Evolutionary conservation across 345 rosid species (phyloP).

Genomic region (Populus simonii): DNA sequence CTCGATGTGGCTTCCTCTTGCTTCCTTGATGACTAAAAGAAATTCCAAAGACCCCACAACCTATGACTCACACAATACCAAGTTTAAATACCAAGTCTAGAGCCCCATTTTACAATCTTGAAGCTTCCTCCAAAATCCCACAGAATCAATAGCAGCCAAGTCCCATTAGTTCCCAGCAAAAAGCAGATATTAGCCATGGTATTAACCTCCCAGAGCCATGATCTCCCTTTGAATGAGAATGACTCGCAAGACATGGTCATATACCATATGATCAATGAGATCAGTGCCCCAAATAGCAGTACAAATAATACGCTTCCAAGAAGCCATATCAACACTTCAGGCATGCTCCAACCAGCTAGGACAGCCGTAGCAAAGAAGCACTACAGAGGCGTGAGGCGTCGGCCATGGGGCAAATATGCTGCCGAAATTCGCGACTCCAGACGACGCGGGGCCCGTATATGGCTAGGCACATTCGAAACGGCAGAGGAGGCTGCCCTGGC

Average conservation of each 20-base stretch:
- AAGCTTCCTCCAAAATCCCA: background rate
- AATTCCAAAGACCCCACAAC: conserved; percentile 4
- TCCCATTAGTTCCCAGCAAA: background rate
- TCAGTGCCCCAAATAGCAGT: background rate
- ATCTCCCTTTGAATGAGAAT: conserved; percentile 61
- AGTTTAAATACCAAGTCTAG: background rate
- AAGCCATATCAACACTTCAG: conserved; percentile 8
- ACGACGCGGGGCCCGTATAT: conserved; percentile 43
- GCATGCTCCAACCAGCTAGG: conserved; percentile 30
- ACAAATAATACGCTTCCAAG: background rate
- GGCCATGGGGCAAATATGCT: conserved; percentile 71
- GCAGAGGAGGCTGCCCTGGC: conserved; percentile 69
- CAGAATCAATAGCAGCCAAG: background rate
- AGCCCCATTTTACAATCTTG: background rate
- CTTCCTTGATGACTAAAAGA: conserved; percentile 13
- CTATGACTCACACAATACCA: background rate
- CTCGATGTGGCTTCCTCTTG: conserved; percentile 8
- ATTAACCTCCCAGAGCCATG: conserved; percentile 28
- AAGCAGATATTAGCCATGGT: conserved; percentile 22
- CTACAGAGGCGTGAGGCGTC: conserved; percentile 60
- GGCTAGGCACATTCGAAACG: conserved; percentile 62
- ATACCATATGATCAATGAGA: conserved; percentile 49
- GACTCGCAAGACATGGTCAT: conserved; percentile 70
- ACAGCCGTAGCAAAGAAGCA: conserved; percentile 39
- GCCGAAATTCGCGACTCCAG: conserved; percentile 62